Conservation (phyloP, 2,329 filamentous ascomycete genomes). For the Diaporthe vaccinii region DNA sequence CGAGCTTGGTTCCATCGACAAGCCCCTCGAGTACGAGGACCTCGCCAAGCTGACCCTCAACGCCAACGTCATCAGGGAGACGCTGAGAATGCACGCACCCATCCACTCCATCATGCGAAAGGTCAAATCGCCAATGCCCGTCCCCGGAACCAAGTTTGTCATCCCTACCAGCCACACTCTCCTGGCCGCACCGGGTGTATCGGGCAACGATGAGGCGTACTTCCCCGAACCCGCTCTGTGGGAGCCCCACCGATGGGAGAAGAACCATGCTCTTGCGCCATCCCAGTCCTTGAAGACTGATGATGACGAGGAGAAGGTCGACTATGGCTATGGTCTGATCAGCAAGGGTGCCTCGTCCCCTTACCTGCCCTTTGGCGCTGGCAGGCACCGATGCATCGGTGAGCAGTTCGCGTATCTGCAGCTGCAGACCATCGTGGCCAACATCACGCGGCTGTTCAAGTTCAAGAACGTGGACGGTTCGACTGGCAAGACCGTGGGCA, state of each 20-base stretch:
- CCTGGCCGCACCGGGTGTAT: slow-evolving; percentile 87
- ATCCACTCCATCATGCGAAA: slow-evolving; percentile 96
- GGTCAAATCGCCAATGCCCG: slow-evolving; percentile 88
- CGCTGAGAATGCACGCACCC: slow-evolving; percentile 88
- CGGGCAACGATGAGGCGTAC: slow-evolving; percentile 77
- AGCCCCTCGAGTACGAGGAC: slow-evolving; percentile 81
- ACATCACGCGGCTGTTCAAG: slow-evolving; percentile 83
- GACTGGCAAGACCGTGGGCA: slow-evolving; percentile 72
- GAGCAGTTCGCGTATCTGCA: slow-evolving; percentile 97
- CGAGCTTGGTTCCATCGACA: slow-evolving; percentile 80
- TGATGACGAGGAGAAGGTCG: slow-evolving; percentile 79
- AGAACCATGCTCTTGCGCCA: slow-evolving; percentile 69
- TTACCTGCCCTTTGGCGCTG: slow-evolving; percentile 94
- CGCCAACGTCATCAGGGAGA: slow-evolving; percentile 89
- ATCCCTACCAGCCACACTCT: slow-evolving; percentile 86
- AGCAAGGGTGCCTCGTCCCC: slow-evolving; percentile 91
- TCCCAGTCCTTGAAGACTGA: slow-evolving; percentile 60
- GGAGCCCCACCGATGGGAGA: slow-evolving; percentile 94
- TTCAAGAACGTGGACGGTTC: slow-evolving; percentile 82
- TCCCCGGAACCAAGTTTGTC: slow-evolving; percentile 85
- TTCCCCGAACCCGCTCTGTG: slow-evolving; percentile 87
- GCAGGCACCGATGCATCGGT: slow-evolving; percentile 93
- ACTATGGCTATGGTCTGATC: slow-evolving; percentile 94
- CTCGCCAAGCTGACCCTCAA: slow-evolving; percentile 85
- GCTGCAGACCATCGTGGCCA: slow-evolving; percentile 85